Evolutionary conservation across 352 stramenopile genomes (phyloP).

Genomic region (Phytophthora cactorum): DNA sequence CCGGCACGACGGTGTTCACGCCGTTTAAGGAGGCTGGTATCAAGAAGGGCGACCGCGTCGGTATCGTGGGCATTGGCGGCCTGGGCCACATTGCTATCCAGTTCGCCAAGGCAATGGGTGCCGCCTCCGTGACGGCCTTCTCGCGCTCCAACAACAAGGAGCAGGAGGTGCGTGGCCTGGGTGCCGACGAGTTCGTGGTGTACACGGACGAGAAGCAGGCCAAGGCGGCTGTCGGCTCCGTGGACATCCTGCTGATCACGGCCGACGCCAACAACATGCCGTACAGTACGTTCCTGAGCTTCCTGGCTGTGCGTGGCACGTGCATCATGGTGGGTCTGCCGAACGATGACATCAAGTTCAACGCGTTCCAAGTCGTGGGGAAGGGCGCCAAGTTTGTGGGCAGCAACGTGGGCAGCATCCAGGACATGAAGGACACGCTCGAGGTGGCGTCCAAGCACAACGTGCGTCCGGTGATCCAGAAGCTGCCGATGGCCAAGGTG

Average conservation of each 20-base stretch:
- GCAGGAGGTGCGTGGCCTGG: constrained; percentile 3
- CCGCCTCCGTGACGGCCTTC: background rate
- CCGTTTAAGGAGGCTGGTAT: constrained; percentile 64
- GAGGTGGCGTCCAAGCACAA: constrained; percentile 45
- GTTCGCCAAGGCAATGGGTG: constrained; percentile 1
- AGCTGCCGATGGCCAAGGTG: constrained; percentile 3
- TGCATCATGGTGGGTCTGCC: constrained; percentile 5
- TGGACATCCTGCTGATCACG: background rate
- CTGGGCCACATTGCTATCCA: constrained; percentile 1
- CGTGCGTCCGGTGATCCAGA: constrained; percentile 29
- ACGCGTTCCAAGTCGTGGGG: background rate
- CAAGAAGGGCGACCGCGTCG: constrained; percentile 59
- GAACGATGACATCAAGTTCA: constrained; percentile 2
- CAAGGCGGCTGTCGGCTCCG: background rate
- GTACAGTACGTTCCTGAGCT: constrained; percentile 3
- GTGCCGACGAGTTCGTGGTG: constrained; percentile 1
- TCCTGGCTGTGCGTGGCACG: background rate
- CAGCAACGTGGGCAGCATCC: constrained; percentile 4
- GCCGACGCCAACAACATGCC: constrained; percentile 2
- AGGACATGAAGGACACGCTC: constrained; percentile 5
- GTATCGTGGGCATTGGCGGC: constrained; percentile 56
- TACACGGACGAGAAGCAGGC: constrained; percentile 5
- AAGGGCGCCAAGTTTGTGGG: constrained; percentile 4
- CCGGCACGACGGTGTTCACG: constrained; percentile 84
- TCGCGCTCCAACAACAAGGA: constrained; percentile 4